Conservation (phyloP, 768 basidiomycete genomes). For the Trametes maxima region DNA sequence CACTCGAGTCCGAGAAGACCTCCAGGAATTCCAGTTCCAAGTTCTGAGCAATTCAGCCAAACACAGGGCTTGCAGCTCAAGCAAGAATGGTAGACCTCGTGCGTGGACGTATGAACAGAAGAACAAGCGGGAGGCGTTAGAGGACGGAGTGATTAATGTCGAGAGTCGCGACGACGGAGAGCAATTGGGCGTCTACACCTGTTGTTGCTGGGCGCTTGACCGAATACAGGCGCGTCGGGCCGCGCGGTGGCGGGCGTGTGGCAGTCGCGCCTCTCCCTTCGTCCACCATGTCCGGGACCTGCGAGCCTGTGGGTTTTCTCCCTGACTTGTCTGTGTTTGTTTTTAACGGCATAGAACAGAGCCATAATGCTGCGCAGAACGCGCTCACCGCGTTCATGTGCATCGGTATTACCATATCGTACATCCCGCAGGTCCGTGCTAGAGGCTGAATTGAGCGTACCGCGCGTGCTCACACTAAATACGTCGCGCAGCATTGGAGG, state of each 20-base stretch:
- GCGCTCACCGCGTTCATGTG: conserved; percentile 65
- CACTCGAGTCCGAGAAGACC: background rate
- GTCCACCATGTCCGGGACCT: conserved; percentile 13
- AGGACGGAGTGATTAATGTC: background rate
- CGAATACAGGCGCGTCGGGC: conserved; percentile 14
- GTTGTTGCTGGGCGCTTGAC: background rate
- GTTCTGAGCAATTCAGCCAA: too few relatives aligned
- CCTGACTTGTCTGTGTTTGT: background rate
- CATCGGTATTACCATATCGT: conserved; percentile 77
- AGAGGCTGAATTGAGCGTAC: conserved; percentile 22
- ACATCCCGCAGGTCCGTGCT: conserved; percentile 73
- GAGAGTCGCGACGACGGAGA: background rate
- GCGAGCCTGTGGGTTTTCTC: conserved; percentile 7
- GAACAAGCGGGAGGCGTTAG: background rate
- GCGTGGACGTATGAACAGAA: background rate
- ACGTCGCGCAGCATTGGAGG: conserved; percentile 61
- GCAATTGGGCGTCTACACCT: conserved; percentile 1
- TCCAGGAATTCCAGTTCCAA: too few relatives aligned
- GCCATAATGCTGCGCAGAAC: conserved; percentile 73
- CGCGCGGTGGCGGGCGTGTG: conserved; percentile 15
- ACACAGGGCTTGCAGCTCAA: too few relatives aligned
- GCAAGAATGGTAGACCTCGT: too few relatives aligned
- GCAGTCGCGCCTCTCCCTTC: conserved; percentile 14
- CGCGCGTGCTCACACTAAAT: conserved; percentile 22
- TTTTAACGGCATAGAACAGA: conserved; percentile 40